phyloP scores from a whole-genome alignment of 2,329 filamentous ascomycete genomes.

The Pseudomassariella vexata region DNA sequence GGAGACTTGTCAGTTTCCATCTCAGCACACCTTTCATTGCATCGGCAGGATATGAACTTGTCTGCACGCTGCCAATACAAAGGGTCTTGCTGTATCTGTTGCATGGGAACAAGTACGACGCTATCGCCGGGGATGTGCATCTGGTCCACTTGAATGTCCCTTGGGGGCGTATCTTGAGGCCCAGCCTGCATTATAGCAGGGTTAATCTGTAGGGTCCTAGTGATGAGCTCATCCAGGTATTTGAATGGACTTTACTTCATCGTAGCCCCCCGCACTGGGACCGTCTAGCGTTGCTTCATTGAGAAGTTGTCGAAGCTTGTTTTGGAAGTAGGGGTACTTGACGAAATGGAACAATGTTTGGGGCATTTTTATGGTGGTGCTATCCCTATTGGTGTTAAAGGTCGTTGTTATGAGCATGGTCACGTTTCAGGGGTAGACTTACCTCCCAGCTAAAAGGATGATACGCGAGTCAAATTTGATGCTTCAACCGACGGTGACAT shows the following conservation, averaged over 20 bases:
- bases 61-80: conserved; percentile 11
- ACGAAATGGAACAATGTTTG: no score
- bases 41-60: conserved; percentile 18
- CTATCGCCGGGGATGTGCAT: conserved; percentile 24
- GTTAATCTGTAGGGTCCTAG: conserved; percentile 24
- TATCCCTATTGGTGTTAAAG: no score
- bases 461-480: conserved; percentile 26
- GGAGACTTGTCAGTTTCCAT: conserved; percentile 14
- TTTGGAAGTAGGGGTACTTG: no score
- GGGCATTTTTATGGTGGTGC: conserved; percentile 24
- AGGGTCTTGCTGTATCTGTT: conserved; percentile 19
- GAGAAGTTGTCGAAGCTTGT: no score
- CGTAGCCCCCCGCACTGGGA: conserved; percentile 26
- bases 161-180: conserved; percentile 28
- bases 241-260: conserved; percentile 19
- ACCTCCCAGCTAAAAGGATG: conserved; percentile 27
- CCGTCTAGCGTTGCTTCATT: no score
- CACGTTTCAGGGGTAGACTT: no score
- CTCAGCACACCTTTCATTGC: conserved; percentile 12
- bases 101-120: conserved; percentile 16
- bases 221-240: conserved; percentile 27
- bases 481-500: conserved; percentile 23
- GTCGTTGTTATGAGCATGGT: no score
- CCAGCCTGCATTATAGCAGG: conserved; percentile 28
- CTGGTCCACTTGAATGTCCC: conserved; percentile 25